phyloP scores from a whole-genome alignment of 2,329 filamentous ascomycete species.

The Phaeophleospora eucalypticola region DNA sequence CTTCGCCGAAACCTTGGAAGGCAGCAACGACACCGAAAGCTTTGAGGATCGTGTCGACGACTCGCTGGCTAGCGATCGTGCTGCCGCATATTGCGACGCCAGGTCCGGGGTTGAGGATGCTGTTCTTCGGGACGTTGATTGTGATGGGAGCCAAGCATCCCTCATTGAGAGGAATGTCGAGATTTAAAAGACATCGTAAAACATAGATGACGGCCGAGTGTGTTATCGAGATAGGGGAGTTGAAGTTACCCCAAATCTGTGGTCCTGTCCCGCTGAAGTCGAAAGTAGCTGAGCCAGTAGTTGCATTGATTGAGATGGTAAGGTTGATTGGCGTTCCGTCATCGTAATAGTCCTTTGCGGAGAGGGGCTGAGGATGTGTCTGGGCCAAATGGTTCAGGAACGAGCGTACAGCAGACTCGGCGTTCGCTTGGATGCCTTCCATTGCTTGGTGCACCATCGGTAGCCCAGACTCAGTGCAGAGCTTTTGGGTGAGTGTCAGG shows the following conservation, averaged over 20 bases:
- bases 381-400: conserved; percentile 27
- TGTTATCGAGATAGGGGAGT: conserved; percentile 39
- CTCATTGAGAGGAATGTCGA: conserved; percentile 48
- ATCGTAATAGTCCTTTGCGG: conserved; percentile 39
- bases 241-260: conserved; percentile 33
- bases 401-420: conserved; percentile 33
- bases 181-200: conserved; percentile 30
- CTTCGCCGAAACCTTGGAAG: conserved; percentile 35
- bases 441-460: conserved; percentile 40
- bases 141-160: conserved; percentile 32
- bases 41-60: conserved; percentile 32
- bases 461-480: conserved; percentile 35
- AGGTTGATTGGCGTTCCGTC: conserved; percentile 38
- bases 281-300: conserved; percentile 33
- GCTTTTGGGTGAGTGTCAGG: conserved; percentile 31
- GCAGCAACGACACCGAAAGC: conserved; percentile 32
- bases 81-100: conserved; percentile 32
- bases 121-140: conserved; percentile 27
- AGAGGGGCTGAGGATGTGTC: conserved; percentile 18
- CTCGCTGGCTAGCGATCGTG: conserved; percentile 30
- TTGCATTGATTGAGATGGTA: conserved; percentile 32
- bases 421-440: conserved; percentile 37
- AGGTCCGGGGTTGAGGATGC: conserved; percentile 28
- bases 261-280: conserved; percentile 41
- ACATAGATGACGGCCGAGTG: conserved; percentile 36